phyloP scores from a whole-genome alignment of 129 eudicot species.

The Smallanthus sonchifolius region DNA sequence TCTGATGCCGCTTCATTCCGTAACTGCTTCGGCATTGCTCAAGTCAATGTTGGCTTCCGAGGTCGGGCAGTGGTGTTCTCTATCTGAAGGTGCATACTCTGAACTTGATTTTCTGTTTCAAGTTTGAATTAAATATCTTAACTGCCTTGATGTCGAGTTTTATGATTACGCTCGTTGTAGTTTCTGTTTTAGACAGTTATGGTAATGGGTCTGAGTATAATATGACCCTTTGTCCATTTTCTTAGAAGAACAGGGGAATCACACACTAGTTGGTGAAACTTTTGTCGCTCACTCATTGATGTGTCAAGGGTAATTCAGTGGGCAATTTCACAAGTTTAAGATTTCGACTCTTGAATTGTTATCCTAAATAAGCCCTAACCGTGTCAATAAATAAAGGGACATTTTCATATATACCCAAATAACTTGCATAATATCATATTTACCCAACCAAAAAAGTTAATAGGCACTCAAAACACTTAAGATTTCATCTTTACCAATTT shows the following conservation, averaged over 20 bases:
- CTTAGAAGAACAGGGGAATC: neutral
- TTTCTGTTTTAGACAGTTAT: neutral
- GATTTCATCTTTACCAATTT: neutral
- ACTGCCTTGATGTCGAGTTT: neutral
- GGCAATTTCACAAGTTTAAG: neutral
- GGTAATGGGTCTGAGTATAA: neutral
- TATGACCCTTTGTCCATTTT: neutral
- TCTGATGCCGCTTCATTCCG: conserved; percentile 34
- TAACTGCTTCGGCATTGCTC: conserved; percentile 29
- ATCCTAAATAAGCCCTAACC: neutral
- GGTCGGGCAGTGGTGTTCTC: conserved; percentile 28
- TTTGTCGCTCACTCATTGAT: neutral
- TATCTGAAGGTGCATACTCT: conserved; percentile 27
- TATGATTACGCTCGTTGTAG: neutral
- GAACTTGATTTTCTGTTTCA: neutral
- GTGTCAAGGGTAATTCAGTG: neutral
- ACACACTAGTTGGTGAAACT: neutral
- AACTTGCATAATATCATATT: neutral
- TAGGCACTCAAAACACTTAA: neutral
- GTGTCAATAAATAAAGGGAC: neutral
- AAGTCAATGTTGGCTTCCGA: conserved; percentile 27
- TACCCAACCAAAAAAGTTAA: neutral
- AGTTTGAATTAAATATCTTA: neutral
- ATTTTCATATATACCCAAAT: neutral
- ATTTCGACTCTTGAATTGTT: neutral